phyloP scores from a whole-genome alignment of 1,284 basidiomycete species.

The Takashimella koratensis region DNA sequence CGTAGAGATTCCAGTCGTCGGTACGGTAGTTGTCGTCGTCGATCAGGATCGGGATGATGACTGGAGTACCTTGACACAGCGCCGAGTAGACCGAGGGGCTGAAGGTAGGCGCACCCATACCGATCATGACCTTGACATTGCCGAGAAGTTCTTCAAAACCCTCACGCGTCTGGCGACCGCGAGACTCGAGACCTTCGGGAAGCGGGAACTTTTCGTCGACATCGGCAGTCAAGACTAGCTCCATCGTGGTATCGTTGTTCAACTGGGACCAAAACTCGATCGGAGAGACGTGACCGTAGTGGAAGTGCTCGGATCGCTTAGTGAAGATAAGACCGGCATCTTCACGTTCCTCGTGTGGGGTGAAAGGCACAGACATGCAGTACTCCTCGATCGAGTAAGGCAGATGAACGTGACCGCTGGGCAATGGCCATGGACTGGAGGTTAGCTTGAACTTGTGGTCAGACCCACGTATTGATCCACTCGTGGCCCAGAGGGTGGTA shows the following conservation, averaged over 20 bases:
- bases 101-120: slow-evolving; percentile 19
- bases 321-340: slow-evolving; percentile 17
- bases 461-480: slow-evolving; percentile 18
- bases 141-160: slow-evolving; percentile 17
- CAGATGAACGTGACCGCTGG: slow-evolving; percentile 6
- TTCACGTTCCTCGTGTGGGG: slow-evolving; percentile 5
- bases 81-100: slow-evolving; percentile 23
- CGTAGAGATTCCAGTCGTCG: slow-evolving; percentile 16
- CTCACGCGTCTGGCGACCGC: slow-evolving; percentile 6
- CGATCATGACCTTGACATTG: slow-evolving; percentile 16
- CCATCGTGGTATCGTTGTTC: slow-evolving; percentile 4
- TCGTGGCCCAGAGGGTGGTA: slow-evolving; percentile 22
- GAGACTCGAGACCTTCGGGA: slow-evolving; percentile 11
- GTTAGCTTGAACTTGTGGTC: background rate
- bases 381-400: slow-evolving; percentile 17
- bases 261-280: slow-evolving; percentile 8
- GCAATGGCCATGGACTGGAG: slow-evolving; percentile 10
- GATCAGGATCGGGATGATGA: slow-evolving; percentile 18
- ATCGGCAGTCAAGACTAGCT: slow-evolving; percentile 13
- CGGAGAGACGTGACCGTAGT: slow-evolving; percentile 5
- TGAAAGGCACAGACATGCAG: slow-evolving; percentile 10
- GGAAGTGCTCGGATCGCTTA: slow-evolving; percentile 15
- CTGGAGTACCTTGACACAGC: slow-evolving; percentile 24
- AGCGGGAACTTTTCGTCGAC: slow-evolving; percentile 9
- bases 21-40: slow-evolving; percentile 4